These are phyloP conservation scores for Aureoboletus auriporus DNA, from an alignment of 768 basidiomycete species.

Conservation along the genomic window DNA sequence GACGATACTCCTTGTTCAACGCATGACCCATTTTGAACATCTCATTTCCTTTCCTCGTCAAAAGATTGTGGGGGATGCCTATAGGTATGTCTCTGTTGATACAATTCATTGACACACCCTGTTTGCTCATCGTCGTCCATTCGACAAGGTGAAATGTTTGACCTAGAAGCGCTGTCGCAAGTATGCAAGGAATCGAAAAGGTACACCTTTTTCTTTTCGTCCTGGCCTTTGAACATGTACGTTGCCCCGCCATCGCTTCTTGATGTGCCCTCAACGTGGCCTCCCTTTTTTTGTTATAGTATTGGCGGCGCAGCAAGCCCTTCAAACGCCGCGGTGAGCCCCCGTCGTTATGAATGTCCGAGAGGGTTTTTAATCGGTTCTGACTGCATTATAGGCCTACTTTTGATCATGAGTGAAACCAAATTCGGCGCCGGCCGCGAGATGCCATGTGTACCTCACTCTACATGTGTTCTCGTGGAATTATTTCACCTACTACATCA, in stretches of 20 bases:
- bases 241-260: conserved; percentile 12
- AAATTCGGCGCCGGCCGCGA: not conserved
- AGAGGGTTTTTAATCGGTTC: not conserved
- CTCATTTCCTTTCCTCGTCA: not conserved
- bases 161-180: conserved; percentile 58
- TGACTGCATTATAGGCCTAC: not conserved
- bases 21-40: too few relatives aligned
- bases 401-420: not conserved
- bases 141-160: conserved; percentile 61
- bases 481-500: too few relatives aligned
- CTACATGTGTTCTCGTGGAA: too few relatives aligned
- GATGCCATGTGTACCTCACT: not conserved
- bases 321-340: conserved; percentile 63
- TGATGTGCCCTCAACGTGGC: not conserved
- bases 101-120: not conserved
- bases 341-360: too few relatives aligned
- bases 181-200: conserved; percentile 53
- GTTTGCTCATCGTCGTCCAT: not conserved
- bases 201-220: conserved; percentile 75
- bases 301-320: conserved; percentile 69
- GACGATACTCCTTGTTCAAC: not conserved
- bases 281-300: conserved; percentile 17
- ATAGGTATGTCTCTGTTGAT: conserved; percentile 32
- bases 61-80: conserved; percentile 69
- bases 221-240: conserved; percentile 71